Conservation (phyloP, 768 basidiomycete genomes). For the Chalciporus piperatus region DNA sequence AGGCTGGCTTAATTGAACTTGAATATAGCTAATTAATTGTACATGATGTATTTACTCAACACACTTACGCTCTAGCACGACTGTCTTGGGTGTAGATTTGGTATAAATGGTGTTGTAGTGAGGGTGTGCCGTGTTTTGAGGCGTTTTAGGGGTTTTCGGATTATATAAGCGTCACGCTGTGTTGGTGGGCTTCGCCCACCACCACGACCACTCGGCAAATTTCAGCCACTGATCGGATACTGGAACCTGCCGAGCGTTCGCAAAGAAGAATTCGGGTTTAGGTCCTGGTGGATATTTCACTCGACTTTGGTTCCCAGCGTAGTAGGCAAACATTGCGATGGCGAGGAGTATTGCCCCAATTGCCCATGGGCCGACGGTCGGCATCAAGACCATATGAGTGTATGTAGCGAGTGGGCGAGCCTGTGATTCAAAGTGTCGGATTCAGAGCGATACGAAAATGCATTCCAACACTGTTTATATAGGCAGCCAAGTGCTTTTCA, state of each 20-base stretch:
- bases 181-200: no score
- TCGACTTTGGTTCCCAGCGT: neutral
- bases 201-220: slow-evolving; percentile 5
- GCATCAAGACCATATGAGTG: neutral
- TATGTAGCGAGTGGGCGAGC: no score
- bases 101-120: no score
- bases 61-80: no score
- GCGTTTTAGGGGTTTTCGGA: no score
- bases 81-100: no score
- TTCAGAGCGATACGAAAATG: neutral
- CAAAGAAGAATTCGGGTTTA: slow-evolving; percentile 2
- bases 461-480: neutral
- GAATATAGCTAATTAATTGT: no score
- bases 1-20: no score
- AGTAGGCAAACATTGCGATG: neutral
- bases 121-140: no score
- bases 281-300: slow-evolving; percentile 5
- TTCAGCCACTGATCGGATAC: slow-evolving; percentile 4
- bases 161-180: no score
- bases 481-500: neutral
- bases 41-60: no score
- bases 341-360: neutral
- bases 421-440: neutral
- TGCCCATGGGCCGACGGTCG: neutral
- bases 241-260: slow-evolving; percentile 4